Percentiles rank a stretch among this genome's conserved stretches.
These are phyloP conservation scores for Capsicum baccatum DNA, from an alignment of 257 asterid genomes.

Conservation along the genomic window DNA sequence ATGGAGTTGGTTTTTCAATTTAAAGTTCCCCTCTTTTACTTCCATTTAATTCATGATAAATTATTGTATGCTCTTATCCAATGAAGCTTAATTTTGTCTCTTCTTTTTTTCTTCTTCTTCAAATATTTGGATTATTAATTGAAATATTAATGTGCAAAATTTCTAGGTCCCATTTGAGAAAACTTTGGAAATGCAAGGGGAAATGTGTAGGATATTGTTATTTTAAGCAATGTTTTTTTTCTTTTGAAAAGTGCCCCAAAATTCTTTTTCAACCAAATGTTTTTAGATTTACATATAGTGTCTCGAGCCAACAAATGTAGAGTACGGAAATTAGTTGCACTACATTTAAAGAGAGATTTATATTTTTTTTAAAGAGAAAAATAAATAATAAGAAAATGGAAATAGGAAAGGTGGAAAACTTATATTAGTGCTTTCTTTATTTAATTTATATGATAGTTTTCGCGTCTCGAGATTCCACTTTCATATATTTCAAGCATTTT, in stretches of 20 bases:
- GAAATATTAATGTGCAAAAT: background rate
- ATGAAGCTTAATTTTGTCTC: background rate
- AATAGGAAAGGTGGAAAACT: background rate
- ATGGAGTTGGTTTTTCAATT: constrained; percentile 3
- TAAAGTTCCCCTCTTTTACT: background rate
- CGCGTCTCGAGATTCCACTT: background rate
- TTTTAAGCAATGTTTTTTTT: background rate
- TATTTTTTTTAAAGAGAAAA: background rate
- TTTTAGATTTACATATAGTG: background rate
- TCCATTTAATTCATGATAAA: background rate
- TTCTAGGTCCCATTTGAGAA: constrained; percentile 27
- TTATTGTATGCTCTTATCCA: background rate
- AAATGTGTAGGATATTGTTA: background rate
- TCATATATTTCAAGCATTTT: too few relatives aligned
- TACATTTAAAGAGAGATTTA: background rate
- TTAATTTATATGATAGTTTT: background rate
- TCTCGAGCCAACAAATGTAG: background rate
- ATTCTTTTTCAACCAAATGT: background rate
- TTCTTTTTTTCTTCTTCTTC: background rate
- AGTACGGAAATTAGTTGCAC: background rate
- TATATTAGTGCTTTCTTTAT: background rate
- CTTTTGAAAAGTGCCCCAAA: background rate
- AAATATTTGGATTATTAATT: background rate
- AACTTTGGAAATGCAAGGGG: constrained; percentile 11
- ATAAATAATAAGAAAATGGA: background rate